phyloP scores from a whole-genome alignment of 192 early-diverging fungal species.

The Entophlyctis luteolus region DNA sequence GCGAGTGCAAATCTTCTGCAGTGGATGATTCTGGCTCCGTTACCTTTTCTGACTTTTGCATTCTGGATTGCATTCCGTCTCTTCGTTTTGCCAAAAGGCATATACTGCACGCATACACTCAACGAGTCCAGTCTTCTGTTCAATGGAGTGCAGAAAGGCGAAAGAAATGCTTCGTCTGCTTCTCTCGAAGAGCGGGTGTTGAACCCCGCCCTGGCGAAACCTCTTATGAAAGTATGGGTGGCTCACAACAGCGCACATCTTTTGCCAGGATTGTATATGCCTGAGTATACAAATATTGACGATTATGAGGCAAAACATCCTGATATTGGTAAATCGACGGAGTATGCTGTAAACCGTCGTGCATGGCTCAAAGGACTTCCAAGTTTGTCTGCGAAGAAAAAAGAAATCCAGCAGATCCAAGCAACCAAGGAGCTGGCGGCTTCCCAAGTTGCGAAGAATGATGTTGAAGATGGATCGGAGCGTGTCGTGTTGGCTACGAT shows the following conservation, averaged over 20 bases:
- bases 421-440: neutral
- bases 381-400: constrained; percentile 2
- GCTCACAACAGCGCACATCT: constrained; percentile 15
- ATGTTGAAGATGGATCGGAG: neutral
- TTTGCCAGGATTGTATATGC: constrained; percentile 18
- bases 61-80: constrained; percentile 30
- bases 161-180: neutral
- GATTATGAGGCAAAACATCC: constrained; percentile 24
- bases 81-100: constrained; percentile 27
- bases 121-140: neutral
- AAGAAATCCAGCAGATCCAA: constrained; percentile 13
- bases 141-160: neutral
- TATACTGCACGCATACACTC: constrained; percentile 23
- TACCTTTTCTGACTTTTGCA: constrained; percentile 21
- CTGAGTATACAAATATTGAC: constrained; percentile 28
- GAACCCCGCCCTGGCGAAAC: constrained; percentile 43
- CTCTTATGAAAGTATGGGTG: constrained; percentile 45
- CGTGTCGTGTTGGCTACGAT: neutral
- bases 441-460: neutral
- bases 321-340: neutral
- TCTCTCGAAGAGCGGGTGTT: constrained; percentile 35
- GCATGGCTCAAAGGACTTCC: constrained; percentile 17
- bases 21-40: constrained; percentile 24
- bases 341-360: neutral
- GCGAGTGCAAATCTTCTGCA: constrained; percentile 8